phyloP scores from a whole-genome alignment of 2,329 filamentous ascomycete species.

The Colletotrichum abscissum region DNA sequence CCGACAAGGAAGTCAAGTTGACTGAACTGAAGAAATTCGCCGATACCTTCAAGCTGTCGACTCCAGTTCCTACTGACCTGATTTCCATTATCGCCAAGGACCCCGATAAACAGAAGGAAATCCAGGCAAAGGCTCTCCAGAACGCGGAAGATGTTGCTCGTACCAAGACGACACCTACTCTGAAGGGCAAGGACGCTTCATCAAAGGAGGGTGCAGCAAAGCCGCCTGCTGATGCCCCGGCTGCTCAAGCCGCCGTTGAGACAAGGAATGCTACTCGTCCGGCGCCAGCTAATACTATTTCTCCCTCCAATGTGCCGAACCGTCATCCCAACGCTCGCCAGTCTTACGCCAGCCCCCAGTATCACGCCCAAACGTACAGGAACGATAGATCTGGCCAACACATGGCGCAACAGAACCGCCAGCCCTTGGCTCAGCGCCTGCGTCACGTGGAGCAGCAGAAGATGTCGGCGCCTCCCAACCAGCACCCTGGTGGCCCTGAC shows the following conservation, averaged over 20 bases:
- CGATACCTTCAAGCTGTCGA: conserved; percentile 91
- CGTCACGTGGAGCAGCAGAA: conserved; percentile 64
- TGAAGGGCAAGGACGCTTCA: conserved; percentile 65
- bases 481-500: conserved; percentile 70
- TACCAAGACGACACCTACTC: conserved; percentile 55
- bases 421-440: conserved; percentile 60
- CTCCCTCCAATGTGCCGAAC: conserved; percentile 45
- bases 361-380: conserved; percentile 59
- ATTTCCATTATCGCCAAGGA: conserved; percentile 98
- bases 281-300: conserved; percentile 46
- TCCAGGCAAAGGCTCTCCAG: conserved; percentile 86
- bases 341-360: conserved; percentile 58
- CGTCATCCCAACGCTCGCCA: conserved; percentile 62
- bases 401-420: conserved; percentile 51
- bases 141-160: conserved; percentile 74
- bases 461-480: conserved; percentile 55
- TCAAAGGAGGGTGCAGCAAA: conserved; percentile 61
- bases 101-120: conserved; percentile 91
- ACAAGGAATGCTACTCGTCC: conserved; percentile 45
- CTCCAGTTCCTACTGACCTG: conserved; percentile 89
- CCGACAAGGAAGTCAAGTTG: conserved; percentile 90
- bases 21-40: conserved; percentile 97
- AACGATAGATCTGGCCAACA: conserved; percentile 60
- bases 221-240: conserved; percentile 39
- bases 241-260: conserved; percentile 39